Evolutionary conservation across 441 rosid species (phyloP).

Genomic region (Populus hybrid): DNA sequence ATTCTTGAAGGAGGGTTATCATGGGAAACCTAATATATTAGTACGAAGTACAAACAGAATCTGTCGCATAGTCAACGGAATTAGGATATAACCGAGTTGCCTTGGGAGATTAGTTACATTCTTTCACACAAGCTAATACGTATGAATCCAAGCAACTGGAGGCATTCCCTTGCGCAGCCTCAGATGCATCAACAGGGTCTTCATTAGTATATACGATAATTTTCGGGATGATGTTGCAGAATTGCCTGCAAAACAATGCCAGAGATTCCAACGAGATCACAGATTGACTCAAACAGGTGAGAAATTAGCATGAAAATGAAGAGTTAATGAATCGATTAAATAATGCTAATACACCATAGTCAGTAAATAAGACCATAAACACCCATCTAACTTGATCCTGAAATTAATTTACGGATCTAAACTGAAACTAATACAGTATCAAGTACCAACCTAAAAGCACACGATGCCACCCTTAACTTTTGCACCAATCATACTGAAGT

Average conservation of each 20-base stretch:
- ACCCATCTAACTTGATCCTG: neutral
- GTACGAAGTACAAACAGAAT: slow-evolving; percentile 17
- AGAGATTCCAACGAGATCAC: neutral
- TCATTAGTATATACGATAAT: slow-evolving; percentile 28
- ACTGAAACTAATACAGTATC: neutral
- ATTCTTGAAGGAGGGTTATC: neutral
- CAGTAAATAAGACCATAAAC: neutral
- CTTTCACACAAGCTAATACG: neutral
- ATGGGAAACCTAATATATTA: slow-evolving; percentile 10
- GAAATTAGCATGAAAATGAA: neutral
- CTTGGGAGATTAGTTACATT: slow-evolving; percentile 21
- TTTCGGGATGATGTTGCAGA: slow-evolving; percentile 28
- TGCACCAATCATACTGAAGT: neutral
- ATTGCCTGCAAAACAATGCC: slow-evolving; percentile 29
- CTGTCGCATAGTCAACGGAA: slow-evolving; percentile 16
- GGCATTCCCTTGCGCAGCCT: slow-evolving; percentile 10
- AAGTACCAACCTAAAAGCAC: neutral
- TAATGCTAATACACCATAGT: neutral
- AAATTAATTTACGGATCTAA: neutral
- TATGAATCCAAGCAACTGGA: slow-evolving; percentile 9
- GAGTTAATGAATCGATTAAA: neutral
- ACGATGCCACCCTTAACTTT: neutral
- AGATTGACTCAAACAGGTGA: neutral
- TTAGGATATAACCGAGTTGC: slow-evolving; percentile 15
- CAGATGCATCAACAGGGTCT: slow-evolving; percentile 9